A percentile compares a stretch with the other conserved stretches of the same genome.
These are phyloP conservation scores for Nakazawaea pomicola DNA, from an alignment of 805 yeast species.

Conservation along the genomic window DNA sequence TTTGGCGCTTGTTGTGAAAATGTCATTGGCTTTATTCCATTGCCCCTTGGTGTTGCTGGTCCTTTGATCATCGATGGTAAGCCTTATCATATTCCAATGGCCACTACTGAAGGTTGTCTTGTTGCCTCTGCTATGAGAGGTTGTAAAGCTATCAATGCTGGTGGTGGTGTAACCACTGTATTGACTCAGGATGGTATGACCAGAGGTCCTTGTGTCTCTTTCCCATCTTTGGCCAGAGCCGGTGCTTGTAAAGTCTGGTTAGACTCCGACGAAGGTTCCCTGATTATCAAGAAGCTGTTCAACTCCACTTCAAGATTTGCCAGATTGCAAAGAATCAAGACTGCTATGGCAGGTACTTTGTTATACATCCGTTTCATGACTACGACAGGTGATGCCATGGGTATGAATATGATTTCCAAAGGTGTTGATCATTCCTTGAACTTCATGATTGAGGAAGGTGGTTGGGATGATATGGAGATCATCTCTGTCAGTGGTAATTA, in stretches of 20 bases:
- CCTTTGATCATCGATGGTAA: conserved; percentile 89
- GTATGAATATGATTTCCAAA: conserved; percentile 99
- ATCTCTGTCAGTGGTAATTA: conserved; percentile 95
- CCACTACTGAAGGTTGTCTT: conserved; percentile 97
- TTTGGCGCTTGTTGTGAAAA: conserved; percentile 99
- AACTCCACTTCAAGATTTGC: conserved; percentile 98
- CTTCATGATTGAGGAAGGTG: conserved; percentile 81
- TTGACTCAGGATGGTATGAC: conserved; percentile 98
- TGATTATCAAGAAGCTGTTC: conserved; percentile 76
- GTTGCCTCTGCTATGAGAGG: conserved; percentile 99
- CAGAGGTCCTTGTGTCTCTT: conserved; percentile 96
- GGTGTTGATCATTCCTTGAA: conserved; percentile 89
- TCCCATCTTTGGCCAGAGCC: conserved; percentile 77
- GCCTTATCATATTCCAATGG: conserved; percentile 94
- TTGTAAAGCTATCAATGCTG: conserved; percentile 94
- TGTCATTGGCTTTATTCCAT: conserved; percentile 93
- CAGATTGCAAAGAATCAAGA: conserved; percentile 81
- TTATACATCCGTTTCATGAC: conserved; percentile 91
- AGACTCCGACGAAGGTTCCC: conserved; percentile 92
- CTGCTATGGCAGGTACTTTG: conserved; percentile 91
- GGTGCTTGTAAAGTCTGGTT: conserved; percentile 95
- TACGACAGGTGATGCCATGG: conserved; percentile 99
- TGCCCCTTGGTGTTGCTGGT: conserved; percentile 98
- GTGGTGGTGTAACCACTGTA: conserved; percentile 93
- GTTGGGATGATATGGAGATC: conserved; percentile 91